Evolutionary conservation across 768 basidiomycete species (phyloP), one percentile per base, ranked within the genome.

Genomic region (Rhizopogon vulgaris): DNA sequence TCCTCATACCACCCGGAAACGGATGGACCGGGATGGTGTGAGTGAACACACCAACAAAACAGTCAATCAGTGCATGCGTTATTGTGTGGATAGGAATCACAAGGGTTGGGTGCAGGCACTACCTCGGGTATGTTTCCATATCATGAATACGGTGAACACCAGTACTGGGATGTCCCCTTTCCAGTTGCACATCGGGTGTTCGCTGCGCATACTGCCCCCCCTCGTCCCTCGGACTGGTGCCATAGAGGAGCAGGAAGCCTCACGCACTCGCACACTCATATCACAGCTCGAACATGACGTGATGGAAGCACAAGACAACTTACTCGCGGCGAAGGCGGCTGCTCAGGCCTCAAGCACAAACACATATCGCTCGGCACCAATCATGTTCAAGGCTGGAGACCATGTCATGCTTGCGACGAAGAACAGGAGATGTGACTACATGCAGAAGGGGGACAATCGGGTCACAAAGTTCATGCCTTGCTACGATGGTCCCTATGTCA

Each of bases 381-480:
- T 67, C 0, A 71, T n/a, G n/a, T n/a, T n/a, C n/a, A n/a, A n/a
- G n/a, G n/a, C n/a, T n/a, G n/a, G 59, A 0, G 72, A 77, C 39
- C 18, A 28, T 0, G 73, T 78, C 1, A 57, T 72, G 56, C 56
- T 78, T 0, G 69, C 71, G 0, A 75, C 71, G 0, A 38, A 56
- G 8, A 55, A 72, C 37, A 53, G 62, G 0, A 32, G 58, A 0
- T 40, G 55, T 1, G 60, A 70, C 1, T 75, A 69, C 49, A 59
- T 59, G 24, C n/a, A 47, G 0, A 36, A 38, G 0, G 64, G 67
- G 0, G 57, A 64, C 2, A 60, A 64, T 4, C 57, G 63, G 0
- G 71, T 70, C 0, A 71, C 71, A 0, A 78, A 78, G 45, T 75
- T n/a, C n/a, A 70, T 78, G 62, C 70, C 72, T 0, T 50, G 60